Evolutionary conservation across 208 protist species (phyloP), one percentile per base, ranked within the genome.

Genomic region (Leishmania amazonensis): DNA sequence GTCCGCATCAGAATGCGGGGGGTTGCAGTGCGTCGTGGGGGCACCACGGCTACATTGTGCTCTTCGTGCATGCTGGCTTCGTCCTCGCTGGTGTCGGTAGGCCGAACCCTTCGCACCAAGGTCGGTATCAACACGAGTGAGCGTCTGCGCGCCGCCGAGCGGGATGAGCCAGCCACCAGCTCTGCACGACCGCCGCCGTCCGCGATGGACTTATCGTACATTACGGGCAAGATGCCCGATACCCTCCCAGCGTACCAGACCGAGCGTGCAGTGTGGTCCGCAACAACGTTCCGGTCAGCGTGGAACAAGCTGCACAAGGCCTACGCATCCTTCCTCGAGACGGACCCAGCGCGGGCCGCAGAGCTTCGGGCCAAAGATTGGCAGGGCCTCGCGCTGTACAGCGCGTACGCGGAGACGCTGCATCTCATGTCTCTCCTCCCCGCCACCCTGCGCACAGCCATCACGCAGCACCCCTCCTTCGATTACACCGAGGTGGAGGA

Each of bases 391-490:
- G 91, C 92, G 21, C 78, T 85, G 28, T 93, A 86, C 76, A 93
- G 89, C 35, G 81, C 91, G 19, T 88, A 93, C 77, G 88, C 91
- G 2, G 94, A 96, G 83, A 87, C 89, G 31, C 85, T 90, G 28
- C 89, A 95, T 81, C 81, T 97, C 28, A 74, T 97, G 49, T 91
- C 91, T 3, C 82, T 93, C 19, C 80, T 97, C 19, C 73, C 89
- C 4, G 88, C 92, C 28, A 76, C 79, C 7, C 75, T 96, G 24
- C 90, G 91, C n/a, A 49, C 35, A 21, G 77, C 79, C 76, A 77
- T 97, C 68, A 76, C 74, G 17, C 49, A 81, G 38, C 84, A 95
- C 80, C 76, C 83, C 1, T 54, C 53, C 28, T 97, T 96, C 86
- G 70, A 78, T 53, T 74, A 87, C 58, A 65, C 57, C 0, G 79